Base-by-base conservation (phyloP, 441 rosid genomes). In the Melianthus villosus region DNA sequence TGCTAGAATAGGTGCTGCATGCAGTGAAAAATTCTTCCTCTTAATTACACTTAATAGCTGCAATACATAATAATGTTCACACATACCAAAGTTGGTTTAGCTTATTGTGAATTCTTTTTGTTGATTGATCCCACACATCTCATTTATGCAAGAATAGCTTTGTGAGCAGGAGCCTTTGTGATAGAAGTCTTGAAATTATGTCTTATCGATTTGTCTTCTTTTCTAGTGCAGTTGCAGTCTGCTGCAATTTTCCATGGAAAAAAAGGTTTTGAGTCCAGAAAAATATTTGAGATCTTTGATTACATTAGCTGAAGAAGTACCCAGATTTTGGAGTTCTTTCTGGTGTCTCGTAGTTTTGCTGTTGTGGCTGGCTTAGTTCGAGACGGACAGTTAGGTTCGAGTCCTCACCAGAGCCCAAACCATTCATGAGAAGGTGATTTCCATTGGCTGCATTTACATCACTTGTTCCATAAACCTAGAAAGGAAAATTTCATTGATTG, bases 311-410 rank as follows among this genome's bases (percentile, higher is more conserved):
- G 23, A 32, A 32, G 9, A 32, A n/a, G 1, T 72, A 81, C 84
- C 70, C 71, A 62, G 65, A 38, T 25, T 70, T 69, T 50, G 66
- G 56, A 49, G 76, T 62, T 45, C 60, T 64, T 25, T 63, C 12
- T 29, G 73, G 65, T 35, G 71, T 54, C 52, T 79, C 72, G 1
- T 61, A 60, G 43, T 48, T 67, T 41, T 62, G 68, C 39, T 68
- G 78, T 50, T 65, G 71, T 46, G 94, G 92, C 65, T 86, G 96
- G 69, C 94, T 79, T 44, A 77, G 89, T 65, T 79, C 92, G 67
- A 86, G 94, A 49, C 64, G 63, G 44, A 79, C 75, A 46, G 72
- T 82, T 46, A 45, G 69, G 49, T 56, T 57, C n/a, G 67, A 62
- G 56, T 71, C 89, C 46, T 73, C 83, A 36, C 44, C 67, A 40